Percentiles rank a stretch among this genome's conserved stretches.
Evolutionary conservation across 805 yeast genomes (phyloP).

Genomic region (Metschnikowia gruessii): DNA sequence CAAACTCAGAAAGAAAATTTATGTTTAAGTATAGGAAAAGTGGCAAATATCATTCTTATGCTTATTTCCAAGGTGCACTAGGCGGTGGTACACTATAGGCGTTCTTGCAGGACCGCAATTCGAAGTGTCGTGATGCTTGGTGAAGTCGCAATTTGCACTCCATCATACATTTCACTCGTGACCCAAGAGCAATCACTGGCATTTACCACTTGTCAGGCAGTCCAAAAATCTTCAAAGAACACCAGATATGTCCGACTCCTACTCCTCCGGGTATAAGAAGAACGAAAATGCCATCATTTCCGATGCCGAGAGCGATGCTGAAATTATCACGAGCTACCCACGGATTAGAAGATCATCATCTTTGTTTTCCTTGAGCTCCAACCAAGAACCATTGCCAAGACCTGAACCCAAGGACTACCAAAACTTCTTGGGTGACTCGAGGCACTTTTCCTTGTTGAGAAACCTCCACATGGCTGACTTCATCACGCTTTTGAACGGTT

Average conservation of each 20-base stretch:
- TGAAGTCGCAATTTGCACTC: constrained; percentile 8
- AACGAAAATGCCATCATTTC: constrained; percentile 37
- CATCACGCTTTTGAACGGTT: constrained; percentile 91
- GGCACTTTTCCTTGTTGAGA: constrained; percentile 84
- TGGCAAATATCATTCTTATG: not conserved
- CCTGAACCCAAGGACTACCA: constrained; percentile 75
- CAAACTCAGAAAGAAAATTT: too few species aligned
- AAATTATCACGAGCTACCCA: constrained; percentile 22
- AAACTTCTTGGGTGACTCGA: constrained; percentile 74
- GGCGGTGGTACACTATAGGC: not conserved
- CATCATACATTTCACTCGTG: not conserved
- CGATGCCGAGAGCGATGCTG: constrained; percentile 35
- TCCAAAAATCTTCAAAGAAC: not conserved
- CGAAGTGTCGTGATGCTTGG: constrained; percentile 2
- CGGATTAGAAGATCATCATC: constrained; percentile 54
- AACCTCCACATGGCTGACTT: constrained; percentile 93
- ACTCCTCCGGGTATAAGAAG: constrained; percentile 24
- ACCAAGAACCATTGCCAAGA: constrained; percentile 62
- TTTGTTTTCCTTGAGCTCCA: constrained; percentile 49
- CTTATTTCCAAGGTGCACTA: not conserved
- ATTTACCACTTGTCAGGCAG: too few species aligned
- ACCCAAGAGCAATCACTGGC: not conserved
- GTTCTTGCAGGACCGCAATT: constrained; percentile 10
- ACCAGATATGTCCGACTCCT: constrained; percentile 8
- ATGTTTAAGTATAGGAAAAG: not conserved